Conservation (phyloP, 2,329 filamentous ascomycete genomes). For the Sordariomycetes sp. region DNA sequence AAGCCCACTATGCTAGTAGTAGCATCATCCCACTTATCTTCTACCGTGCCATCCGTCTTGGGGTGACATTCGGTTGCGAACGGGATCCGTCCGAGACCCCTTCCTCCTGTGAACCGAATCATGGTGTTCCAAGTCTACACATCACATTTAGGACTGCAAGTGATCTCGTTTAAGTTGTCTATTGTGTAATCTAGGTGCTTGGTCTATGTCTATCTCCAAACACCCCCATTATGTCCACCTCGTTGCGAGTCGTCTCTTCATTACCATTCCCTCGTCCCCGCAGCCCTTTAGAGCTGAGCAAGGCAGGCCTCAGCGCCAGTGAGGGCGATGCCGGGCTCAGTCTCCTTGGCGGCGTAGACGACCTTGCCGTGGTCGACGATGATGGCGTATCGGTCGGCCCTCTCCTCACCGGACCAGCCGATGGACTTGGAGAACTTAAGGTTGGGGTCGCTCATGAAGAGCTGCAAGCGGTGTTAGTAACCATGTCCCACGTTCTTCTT, state of each 20-base stretch:
- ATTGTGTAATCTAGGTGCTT: conserved; percentile 1
- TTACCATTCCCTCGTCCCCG: not conserved
- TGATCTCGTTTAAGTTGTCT: not conserved
- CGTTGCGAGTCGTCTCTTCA: not conserved
- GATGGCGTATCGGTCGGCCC: conserved; percentile 69
- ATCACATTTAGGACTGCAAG: too few species aligned
- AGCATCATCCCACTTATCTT: too few species aligned
- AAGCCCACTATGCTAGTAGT: too few species aligned
- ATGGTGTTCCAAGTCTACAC: too few species aligned
- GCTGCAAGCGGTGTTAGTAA: conserved; percentile 18
- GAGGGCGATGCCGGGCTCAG: conserved; percentile 28
- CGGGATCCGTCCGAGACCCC: too few species aligned
- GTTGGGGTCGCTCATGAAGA: conserved; percentile 62
- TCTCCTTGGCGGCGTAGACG: conserved; percentile 65
- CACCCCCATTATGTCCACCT: not conserved
- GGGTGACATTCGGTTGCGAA: too few species aligned
- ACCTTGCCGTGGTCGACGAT: conserved; percentile 76
- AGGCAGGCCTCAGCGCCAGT: conserved; percentile 40
- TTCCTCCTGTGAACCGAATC: too few species aligned
- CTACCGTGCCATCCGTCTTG: too few species aligned
- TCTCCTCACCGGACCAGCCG: conserved; percentile 63
- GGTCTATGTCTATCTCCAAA: not conserved
- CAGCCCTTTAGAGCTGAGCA: conserved; percentile 30
- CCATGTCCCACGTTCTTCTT: not conserved
- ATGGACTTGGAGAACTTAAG: conserved; percentile 64